Evolutionary conservation across 768 basidiomycete genomes (phyloP), one percentile per base, ranked within the genome.

Genomic region (Xerocomellus amylosporus): DNA sequence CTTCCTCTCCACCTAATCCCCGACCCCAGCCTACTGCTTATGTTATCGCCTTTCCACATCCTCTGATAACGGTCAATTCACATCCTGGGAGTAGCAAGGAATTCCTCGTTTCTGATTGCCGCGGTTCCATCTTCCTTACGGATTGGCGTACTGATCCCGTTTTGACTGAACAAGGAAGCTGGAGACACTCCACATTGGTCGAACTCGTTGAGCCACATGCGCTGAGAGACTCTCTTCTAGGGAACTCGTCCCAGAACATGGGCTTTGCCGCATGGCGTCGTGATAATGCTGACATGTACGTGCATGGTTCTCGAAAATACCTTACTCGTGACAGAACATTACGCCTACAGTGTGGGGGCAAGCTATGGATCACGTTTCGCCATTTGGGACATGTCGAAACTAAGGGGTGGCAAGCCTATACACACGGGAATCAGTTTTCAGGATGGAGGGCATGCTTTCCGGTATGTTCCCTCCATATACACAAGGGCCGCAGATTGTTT

Each of bases 131-230:
- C 44, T 90, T 85, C 68, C 69, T 91, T 44, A 83, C 85, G n/a
- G 88, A 93, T 72, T 93, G 90, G 90, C 82, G 86, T 51, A 80
- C 85, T 6, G 87, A 90, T 63, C 85, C 85, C 1, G 77, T 78
- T 13, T 78, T 64, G 51, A 72, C 70, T 19, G 79, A 78, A 51
- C 75, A 77, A 51, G 79, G 75, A 43, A 77, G 72, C 50, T 82
- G 85, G 78, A 79, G 85, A 44, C 81, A 85, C 65, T 79, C 78
- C 12, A 85, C 79, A 64, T 70, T 90, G 42, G 63, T 89, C 19
- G 90, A 93, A 67, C 81, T 93, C 3, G 73, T 85, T 15, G 88
- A 91, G 51, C 88, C 90, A 15, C 74, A 78, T 47, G 79, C 84
- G 9, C 66, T 92, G 41, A 76, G 83, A 8, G 77, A 80, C 41